These are phyloP conservation scores for Magnolia officinalis DNA, from an alignment of 164 flowering plant genomes.

Conservation along the genomic window DNA sequence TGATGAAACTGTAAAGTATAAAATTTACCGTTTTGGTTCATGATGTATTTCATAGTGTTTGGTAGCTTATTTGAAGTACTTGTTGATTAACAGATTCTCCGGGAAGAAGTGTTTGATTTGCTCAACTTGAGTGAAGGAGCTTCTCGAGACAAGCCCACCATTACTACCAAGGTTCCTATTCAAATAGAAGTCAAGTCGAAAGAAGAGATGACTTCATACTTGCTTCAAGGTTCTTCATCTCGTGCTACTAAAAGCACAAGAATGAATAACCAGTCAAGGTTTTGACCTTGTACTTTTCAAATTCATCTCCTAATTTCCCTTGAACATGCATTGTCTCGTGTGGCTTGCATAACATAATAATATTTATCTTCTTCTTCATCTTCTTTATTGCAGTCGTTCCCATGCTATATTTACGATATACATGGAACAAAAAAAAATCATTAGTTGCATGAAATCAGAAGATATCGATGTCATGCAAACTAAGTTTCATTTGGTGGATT, in stretches of 20 bases:
- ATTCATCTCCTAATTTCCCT: no score
- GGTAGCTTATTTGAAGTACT: background rate
- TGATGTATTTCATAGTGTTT: background rate
- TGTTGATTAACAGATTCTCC: constrained; percentile 60
- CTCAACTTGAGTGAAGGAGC: constrained; percentile 56
- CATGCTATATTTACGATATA: constrained; percentile 97
- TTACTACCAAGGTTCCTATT: constrained; percentile 71
- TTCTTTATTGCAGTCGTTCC: constrained; percentile 66
- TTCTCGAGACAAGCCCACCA: constrained; percentile 33
- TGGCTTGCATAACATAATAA: no score
- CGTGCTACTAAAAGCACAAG: constrained; percentile 98
- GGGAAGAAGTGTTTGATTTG: constrained; percentile 91
- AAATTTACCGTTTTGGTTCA: no score
- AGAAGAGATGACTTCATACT: constrained; percentile 83
- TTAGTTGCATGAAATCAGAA: constrained; percentile 13
- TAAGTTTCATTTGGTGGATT: constrained; percentile 92
- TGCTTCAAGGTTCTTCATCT: constrained; percentile 69
- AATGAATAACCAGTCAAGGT: constrained; percentile 97
- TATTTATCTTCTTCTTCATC: background rate
- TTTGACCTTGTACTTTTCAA: no score
- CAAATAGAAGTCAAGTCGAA: constrained; percentile 83
- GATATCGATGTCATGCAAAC: constrained; percentile 61
- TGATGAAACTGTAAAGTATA: no score
- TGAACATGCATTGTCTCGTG: no score
- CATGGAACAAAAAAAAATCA: constrained; percentile 74